phyloP scores from a whole-genome alignment of 768 basidiomycete genomes.

The Artomyces pyxidatus region DNA sequence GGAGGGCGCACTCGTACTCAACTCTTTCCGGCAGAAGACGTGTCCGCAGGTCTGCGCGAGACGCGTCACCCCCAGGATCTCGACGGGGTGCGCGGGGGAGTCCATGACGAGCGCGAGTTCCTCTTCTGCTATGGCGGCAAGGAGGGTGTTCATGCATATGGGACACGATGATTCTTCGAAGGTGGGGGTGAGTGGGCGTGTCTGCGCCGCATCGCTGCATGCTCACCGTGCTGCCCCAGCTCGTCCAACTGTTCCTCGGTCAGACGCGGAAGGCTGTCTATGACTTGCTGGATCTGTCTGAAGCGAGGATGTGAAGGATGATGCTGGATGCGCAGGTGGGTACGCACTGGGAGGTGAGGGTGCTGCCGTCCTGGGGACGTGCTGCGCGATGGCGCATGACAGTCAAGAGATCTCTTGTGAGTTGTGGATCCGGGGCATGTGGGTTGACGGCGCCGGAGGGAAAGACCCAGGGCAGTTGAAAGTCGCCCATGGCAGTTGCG shows the following conservation, averaged over 20 bases:
- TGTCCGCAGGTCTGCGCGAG: slow-evolving; percentile 41
- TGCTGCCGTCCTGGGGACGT: neutral
- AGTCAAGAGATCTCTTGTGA: neutral
- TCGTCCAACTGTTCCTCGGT: slow-evolving; percentile 41
- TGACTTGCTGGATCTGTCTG: slow-evolving; percentile 32
- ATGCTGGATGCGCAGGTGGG: neutral
- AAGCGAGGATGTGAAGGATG: neutral
- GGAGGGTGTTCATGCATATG: slow-evolving; percentile 65
- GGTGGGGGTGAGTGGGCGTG: too few species aligned
- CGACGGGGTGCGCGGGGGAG: slow-evolving; percentile 64
- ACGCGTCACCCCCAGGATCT: slow-evolving; percentile 63
- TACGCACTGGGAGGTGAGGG: neutral
- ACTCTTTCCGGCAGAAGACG: slow-evolving; percentile 81
- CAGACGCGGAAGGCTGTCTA: slow-evolving; percentile 39
- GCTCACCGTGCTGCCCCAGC: slow-evolving; percentile 40
- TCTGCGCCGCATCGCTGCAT: too few species aligned
- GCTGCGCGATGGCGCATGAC: neutral
- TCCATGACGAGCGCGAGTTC: slow-evolving; percentile 71
- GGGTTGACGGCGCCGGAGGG: too few species aligned
- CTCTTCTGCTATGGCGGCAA: slow-evolving; percentile 65
- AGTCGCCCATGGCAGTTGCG: slow-evolving; percentile 4
- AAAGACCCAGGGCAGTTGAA: too few species aligned
- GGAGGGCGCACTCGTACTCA: slow-evolving; percentile 22
- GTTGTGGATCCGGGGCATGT: neutral
- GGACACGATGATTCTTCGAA: slow-evolving; percentile 70